Percentiles rank a stretch among this genome's conserved stretches.
These are phyloP conservation scores for Neofusicoccum cordaticola DNA, from an alignment of 2,329 filamentous ascomycete genomes.

Conservation along the genomic window DNA sequence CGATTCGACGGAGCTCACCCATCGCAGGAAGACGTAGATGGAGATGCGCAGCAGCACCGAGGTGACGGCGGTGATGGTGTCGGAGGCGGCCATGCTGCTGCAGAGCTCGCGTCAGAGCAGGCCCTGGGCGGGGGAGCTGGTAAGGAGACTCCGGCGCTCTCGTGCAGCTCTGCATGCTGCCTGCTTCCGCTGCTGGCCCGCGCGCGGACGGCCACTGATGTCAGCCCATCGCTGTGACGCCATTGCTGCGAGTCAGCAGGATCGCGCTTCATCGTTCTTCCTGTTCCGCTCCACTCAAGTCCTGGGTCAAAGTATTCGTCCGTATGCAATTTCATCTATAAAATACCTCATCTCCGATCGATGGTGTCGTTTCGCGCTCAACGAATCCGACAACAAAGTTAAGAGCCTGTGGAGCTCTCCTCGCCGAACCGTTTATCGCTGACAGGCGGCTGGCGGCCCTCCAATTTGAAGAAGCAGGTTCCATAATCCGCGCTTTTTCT, in stretches of 20 bases:
- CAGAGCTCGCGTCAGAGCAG: conserved; percentile 4
- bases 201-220: background rate
- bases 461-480: background rate
- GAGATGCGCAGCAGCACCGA: conserved; percentile 52
- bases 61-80: conserved; percentile 36
- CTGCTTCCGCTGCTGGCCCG: background rate
- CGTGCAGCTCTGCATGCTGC: background rate
- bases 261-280: background rate
- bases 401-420: too few relatives aligned
- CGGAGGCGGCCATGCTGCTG: conserved; percentile 34
- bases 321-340: too few relatives aligned
- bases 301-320: too few relatives aligned
- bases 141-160: background rate
- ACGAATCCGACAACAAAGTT: too few relatives aligned
- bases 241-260: background rate
- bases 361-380: too few relatives aligned
- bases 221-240: conserved; percentile 12
- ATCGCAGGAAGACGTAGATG: conserved; percentile 61
- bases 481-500: background rate
- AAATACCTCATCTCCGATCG: too few relatives aligned
- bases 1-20: conserved; percentile 45
- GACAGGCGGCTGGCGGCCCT: background rate
- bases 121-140: background rate
- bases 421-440: too few relatives aligned
- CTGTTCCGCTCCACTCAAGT: background rate